Evolutionary conservation across 78 protist species (phyloP).

Genomic region (Diacronema lutheri): DNA sequence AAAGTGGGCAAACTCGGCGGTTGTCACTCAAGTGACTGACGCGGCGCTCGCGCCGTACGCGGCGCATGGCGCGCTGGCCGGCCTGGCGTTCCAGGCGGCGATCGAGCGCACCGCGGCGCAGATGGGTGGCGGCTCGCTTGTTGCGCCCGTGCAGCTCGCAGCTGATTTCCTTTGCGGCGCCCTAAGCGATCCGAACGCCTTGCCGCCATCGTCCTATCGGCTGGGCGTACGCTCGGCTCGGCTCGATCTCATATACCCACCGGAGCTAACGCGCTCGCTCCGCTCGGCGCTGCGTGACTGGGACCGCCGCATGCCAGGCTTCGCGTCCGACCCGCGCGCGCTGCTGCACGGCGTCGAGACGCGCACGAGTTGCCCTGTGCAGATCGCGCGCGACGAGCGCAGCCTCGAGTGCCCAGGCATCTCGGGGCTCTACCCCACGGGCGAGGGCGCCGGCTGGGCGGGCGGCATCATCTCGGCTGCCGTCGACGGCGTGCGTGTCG

Average conservation of each 20-base stretch:
- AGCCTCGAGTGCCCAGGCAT: neutral
- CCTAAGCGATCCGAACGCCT: neutral
- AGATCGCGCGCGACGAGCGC: neutral
- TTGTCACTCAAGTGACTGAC: neutral
- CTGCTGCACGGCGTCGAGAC: conserved; percentile 47
- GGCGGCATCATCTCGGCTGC: conserved; percentile 39
- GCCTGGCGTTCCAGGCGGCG: conserved; percentile 7
- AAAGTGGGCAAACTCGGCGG: conserved; percentile 25
- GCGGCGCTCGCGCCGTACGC: neutral
- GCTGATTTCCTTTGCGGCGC: conserved; percentile 15
- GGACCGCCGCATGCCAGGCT: neutral
- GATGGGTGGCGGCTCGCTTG: conserved; percentile 10
- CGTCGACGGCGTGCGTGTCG: conserved; percentile 20
- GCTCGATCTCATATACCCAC: conserved; percentile 12
- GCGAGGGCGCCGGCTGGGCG: conserved; percentile 42
- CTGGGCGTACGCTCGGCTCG: conserved; percentile 1
- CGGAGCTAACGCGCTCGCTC: neutral
- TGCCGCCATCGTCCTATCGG: conserved; percentile 27
- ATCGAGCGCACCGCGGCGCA: conserved; percentile 3
- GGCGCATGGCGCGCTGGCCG: neutral
- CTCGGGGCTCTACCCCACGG: conserved; percentile 25
- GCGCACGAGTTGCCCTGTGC: conserved; percentile 12
- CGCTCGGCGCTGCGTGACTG: neutral
- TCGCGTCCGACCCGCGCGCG: neutral
- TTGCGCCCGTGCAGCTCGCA: conserved; percentile 22